phyloP scores from a whole-genome alignment of 345 rosid species.

The Boechera retrofracta region DNA sequence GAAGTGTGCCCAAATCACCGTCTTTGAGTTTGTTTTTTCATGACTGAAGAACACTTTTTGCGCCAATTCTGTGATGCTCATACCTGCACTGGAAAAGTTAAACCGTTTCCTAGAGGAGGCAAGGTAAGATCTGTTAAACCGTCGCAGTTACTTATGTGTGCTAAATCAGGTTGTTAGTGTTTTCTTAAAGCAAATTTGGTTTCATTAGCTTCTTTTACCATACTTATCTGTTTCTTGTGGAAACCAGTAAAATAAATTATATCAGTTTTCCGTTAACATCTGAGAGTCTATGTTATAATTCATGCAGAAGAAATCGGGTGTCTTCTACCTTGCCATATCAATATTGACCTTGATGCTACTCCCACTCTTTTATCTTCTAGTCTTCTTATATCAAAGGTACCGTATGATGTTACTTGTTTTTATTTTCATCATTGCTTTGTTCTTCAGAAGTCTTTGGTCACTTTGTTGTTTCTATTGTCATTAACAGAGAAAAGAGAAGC shows the following conservation, averaged over 20 bases:
- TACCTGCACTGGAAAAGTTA: slow-evolving; percentile 67
- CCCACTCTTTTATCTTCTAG: slow-evolving; percentile 81
- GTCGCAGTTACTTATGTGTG: not conserved
- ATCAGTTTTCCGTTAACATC: slow-evolving; percentile 13
- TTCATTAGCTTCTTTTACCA: not conserved
- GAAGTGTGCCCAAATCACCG: not conserved
- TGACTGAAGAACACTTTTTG: slow-evolving; percentile 70
- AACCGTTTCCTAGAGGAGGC: slow-evolving; percentile 80
- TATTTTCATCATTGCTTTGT: slow-evolving; percentile 16
- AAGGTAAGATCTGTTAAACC: slow-evolving; percentile 53
- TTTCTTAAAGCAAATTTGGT: not conserved
- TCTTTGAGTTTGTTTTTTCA: slow-evolving; percentile 25
- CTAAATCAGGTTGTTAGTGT: not conserved
- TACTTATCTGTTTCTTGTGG: slow-evolving; percentile 1
- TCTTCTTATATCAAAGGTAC: slow-evolving; percentile 81
- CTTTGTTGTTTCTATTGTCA: slow-evolving; percentile 14
- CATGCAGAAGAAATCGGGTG: slow-evolving; percentile 70
- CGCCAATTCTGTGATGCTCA: slow-evolving; percentile 95
- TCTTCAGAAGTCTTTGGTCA: slow-evolving; percentile 21
- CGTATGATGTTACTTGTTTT: not conserved
- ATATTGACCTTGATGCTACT: slow-evolving; percentile 87
- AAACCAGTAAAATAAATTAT: not conserved
- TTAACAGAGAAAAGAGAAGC: slow-evolving; percentile 70
- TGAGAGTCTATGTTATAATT: slow-evolving; percentile 15
- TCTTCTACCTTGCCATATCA: slow-evolving; percentile 76